These are phyloP conservation scores for Nicotiana paniculata DNA, from an alignment of 257 asterid species.

Conservation along the genomic window DNA sequence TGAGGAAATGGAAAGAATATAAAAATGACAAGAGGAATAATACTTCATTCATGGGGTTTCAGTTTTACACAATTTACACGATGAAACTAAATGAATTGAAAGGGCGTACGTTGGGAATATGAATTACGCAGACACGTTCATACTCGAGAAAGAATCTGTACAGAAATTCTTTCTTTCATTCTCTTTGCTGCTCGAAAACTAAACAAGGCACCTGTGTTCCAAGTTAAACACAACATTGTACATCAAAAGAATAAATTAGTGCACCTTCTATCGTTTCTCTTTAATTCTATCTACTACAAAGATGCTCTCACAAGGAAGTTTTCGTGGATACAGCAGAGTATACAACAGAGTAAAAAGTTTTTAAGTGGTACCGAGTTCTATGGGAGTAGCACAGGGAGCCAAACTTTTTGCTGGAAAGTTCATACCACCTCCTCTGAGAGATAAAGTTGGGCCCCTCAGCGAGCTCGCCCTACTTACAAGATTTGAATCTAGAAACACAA, in stretches of 20 bases:
- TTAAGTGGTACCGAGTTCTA: constrained; percentile 23
- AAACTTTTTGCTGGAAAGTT: constrained; percentile 28
- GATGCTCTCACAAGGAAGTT: constrained; percentile 7
- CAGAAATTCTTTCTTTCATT: constrained; percentile 7
- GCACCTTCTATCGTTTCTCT: constrained; percentile 24
- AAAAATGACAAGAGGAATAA: neutral
- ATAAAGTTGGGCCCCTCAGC: constrained; percentile 28
- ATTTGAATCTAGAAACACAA: constrained; percentile 30
- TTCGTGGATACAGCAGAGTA: constrained; percentile 21
- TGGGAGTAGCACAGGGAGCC: constrained; percentile 26
- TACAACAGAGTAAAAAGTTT: constrained; percentile 19
- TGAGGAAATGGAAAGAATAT: neutral
- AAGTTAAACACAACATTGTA: constrained; percentile 17
- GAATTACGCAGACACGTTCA: constrained; percentile 11
- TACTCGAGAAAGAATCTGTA: constrained; percentile 30
- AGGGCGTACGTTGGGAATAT: constrained; percentile 3
- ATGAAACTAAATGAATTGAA: constrained; percentile 10
- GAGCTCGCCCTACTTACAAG: constrained; percentile 39
- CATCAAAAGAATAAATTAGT: constrained; percentile 30
- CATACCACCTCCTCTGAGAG: constrained; percentile 34
- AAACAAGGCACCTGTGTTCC: constrained; percentile 20
- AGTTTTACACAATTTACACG: constrained; percentile 32
- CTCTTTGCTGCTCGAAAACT: constrained; percentile 21
- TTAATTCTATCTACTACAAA: constrained; percentile 7
- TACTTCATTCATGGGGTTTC: constrained; percentile 13